Conservation (phyloP, 2,329 filamentous ascomycete species). For the Monosporascus sp. region DNA sequence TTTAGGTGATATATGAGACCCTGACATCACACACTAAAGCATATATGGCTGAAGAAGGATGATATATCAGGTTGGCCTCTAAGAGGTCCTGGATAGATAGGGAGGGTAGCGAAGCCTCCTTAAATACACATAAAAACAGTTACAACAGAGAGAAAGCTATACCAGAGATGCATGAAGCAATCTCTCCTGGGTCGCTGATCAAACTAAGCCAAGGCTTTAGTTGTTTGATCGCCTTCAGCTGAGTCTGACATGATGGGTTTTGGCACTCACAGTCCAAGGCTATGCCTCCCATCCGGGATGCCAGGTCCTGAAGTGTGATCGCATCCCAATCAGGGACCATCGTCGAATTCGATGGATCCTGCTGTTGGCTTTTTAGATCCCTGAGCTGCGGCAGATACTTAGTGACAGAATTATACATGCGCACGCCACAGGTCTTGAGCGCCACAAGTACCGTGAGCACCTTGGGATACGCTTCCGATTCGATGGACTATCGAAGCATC, state of each 20-base stretch:
- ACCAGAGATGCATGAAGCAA: too few species aligned
- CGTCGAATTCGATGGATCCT: conserved; percentile 20
- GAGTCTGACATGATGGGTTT: too few species aligned
- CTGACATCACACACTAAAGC: too few species aligned
- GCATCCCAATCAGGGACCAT: conserved; percentile 40
- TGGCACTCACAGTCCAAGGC: conserved; percentile 29
- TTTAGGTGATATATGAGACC: not conserved
- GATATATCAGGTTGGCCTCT: too few species aligned
- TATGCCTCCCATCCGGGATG: conserved; percentile 41
- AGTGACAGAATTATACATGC: conserved; percentile 38
- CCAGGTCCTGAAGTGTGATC: conserved; percentile 40
- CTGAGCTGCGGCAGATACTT: conserved; percentile 38
- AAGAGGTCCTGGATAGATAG: too few species aligned
- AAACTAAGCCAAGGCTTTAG: too few species aligned
- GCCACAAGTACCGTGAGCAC: conserved; percentile 25
- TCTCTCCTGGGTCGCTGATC: too few species aligned
- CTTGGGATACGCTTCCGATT: conserved; percentile 4
- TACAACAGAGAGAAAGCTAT: too few species aligned
- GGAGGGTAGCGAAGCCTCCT: too few species aligned
- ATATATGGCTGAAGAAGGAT: too few species aligned
- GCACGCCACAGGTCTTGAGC: conserved; percentile 24
- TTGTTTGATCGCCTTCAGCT: too few species aligned
- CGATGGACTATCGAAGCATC: conserved; percentile 6
- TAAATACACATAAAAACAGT: too few species aligned
- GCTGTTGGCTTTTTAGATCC: conserved; percentile 13